Conservation (phyloP, 306 rosid genomes). For the Trichosanthes truncata region DNA sequence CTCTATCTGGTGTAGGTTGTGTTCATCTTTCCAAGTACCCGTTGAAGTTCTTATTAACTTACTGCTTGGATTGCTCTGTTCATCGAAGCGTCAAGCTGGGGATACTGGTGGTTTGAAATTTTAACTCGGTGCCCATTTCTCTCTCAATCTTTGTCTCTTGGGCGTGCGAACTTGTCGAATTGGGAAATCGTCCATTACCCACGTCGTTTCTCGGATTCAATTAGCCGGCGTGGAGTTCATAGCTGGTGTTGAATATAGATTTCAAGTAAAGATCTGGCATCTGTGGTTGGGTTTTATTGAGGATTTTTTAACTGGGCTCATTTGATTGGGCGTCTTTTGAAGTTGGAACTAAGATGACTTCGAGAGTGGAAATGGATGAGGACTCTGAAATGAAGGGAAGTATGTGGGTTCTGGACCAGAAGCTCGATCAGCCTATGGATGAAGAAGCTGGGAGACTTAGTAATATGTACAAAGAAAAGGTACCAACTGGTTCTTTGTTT, state of each 20-base stretch:
- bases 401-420: slow-evolving; percentile 93
- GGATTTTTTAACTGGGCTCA: background rate
- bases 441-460: slow-evolving; percentile 84
- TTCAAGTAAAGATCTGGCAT: slow-evolving; percentile 28
- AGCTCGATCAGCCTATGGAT: slow-evolving; percentile 90
- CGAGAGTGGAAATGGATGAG: slow-evolving; percentile 47
- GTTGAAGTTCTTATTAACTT: background rate
- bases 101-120: background rate
- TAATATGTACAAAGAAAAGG: slow-evolving; percentile 91
- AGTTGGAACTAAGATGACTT: slow-evolving; percentile 38
- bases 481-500: slow-evolving; percentile 10
- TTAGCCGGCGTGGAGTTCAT: slow-evolving; percentile 18
- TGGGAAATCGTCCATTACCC: background rate
- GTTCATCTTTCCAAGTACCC: background rate
- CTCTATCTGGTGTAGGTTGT: slow-evolving; percentile 6
- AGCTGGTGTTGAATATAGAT: slow-evolving; percentile 16
- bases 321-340: slow-evolving; percentile 17
- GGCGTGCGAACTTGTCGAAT: background rate
- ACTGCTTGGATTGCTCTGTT: slow-evolving; percentile 1
- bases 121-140: background rate
- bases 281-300: slow-evolving; percentile 15
- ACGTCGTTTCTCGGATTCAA: slow-evolving; percentile 11
- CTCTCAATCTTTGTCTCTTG: background rate
- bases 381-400: slow-evolving; percentile 49
- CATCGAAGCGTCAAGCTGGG: background rate